phyloP scores from a whole-genome alignment of 192 early-diverging fungal genomes.

The Phycomyces blakesleeanus region DNA sequence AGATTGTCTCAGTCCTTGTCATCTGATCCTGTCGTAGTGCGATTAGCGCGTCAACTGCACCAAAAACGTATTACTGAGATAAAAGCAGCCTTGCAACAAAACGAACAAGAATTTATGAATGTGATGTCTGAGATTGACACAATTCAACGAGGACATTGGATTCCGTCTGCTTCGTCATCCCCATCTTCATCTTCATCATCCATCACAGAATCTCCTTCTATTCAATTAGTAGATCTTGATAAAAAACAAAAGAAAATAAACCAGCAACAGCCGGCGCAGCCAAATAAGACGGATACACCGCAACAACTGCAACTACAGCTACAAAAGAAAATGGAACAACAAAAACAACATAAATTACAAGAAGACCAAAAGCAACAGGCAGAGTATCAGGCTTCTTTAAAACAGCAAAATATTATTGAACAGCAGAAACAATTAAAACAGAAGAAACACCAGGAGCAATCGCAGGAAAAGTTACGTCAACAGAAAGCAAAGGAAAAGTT shows the following conservation, averaged over 20 bases:
- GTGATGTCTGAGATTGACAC: conserved; percentile 60
- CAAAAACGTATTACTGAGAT: conserved; percentile 55
- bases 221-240: too few species aligned
- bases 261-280: too few species aligned
- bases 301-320: too few species aligned
- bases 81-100: conserved; percentile 43
- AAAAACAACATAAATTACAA: too few species aligned
- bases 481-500: too few species aligned
- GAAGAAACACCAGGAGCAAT: too few species aligned
- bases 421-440: background rate
- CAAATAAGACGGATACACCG: too few species aligned
- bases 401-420: background rate
- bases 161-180: background rate
- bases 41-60: conserved; percentile 58
- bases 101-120: conserved; percentile 50
- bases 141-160: conserved; percentile 61
- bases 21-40: conserved; percentile 47
- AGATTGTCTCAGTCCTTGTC: background rate
- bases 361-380: too few species aligned
- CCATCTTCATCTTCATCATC: conserved; percentile 11
- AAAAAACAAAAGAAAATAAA: too few species aligned
- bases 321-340: too few species aligned
- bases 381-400: too few species aligned
- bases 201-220: conserved; percentile 11
- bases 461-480: too few species aligned